Conservation (phyloP, 2,329 filamentous ascomycete genomes). For the Pyrenophora tritici-repentis region DNA sequence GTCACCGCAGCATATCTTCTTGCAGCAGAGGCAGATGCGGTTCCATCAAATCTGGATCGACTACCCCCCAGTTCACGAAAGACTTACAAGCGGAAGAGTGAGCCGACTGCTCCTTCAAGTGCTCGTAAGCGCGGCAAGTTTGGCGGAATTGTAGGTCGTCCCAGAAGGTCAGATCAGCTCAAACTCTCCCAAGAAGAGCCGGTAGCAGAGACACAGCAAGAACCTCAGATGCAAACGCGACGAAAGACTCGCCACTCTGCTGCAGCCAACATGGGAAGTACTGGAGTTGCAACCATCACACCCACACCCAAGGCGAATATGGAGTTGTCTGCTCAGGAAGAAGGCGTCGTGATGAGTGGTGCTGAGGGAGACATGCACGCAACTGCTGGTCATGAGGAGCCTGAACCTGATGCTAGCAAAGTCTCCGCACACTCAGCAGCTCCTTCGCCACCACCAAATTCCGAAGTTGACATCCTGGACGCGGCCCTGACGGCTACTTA, state of each 20-base stretch:
- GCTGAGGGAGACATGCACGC: background rate
- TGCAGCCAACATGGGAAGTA: background rate
- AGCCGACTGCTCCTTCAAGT: constrained; percentile 6
- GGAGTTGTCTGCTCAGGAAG: background rate
- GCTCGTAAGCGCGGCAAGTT: constrained; percentile 19
- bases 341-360: background rate
- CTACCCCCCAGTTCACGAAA: constrained; percentile 19
- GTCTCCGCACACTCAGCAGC: background rate
- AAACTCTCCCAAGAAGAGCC: background rate
- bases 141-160: constrained; percentile 22
- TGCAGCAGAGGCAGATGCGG: constrained; percentile 27
- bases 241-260: constrained; percentile 20
- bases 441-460: background rate
- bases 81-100: constrained; percentile 27
- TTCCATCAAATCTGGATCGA: constrained; percentile 27
- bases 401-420: background rate
- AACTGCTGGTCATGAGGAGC: background rate
- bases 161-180: constrained; percentile 16
- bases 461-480: background rate
- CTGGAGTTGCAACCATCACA: background rate
- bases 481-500: background rate
- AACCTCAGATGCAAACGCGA: constrained; percentile 15
- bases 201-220: background rate
- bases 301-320: background rate
- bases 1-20: constrained; percentile 10